Conservation (phyloP, 345 rosid genomes). For the Orychophragmus violaceus region DNA sequence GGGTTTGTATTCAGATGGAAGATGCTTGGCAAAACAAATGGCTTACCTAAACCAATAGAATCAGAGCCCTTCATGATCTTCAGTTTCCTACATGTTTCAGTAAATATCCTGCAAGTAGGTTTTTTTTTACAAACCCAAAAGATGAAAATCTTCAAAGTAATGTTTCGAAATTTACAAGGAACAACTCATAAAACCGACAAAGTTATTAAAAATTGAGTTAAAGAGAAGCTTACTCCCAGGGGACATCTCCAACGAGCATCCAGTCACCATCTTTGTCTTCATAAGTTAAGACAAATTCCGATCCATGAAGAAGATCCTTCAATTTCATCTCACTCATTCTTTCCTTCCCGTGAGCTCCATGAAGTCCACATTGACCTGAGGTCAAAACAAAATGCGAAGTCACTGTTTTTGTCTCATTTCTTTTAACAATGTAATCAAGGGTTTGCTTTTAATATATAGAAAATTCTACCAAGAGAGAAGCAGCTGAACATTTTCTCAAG, state of each 20-base stretch:
- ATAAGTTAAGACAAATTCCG: constrained; percentile 80
- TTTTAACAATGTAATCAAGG: neutral
- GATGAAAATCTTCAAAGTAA: neutral
- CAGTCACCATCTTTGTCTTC: constrained; percentile 93
- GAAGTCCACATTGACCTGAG: constrained; percentile 70
- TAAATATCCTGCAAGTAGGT: constrained; percentile 60
- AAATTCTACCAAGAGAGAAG: constrained; percentile 68
- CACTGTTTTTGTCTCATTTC: neutral
- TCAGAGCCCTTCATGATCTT: constrained; percentile 94
- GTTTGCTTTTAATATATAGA: neutral
- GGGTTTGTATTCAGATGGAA: neutral
- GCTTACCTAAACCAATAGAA: constrained; percentile 80
- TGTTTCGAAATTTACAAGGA: neutral
- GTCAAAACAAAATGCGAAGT: neutral
- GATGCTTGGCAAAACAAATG: neutral
- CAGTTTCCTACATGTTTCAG: constrained; percentile 69
- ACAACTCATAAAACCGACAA: neutral
- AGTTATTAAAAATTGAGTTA: neutral
- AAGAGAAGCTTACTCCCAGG: constrained; percentile 76
- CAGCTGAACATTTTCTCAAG: constrained; percentile 95
- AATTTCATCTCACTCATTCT: constrained; percentile 59
- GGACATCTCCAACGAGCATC: constrained; percentile 99
- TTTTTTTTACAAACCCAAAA: neutral
- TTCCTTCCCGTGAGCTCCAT: constrained; percentile 57
- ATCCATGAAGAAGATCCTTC: constrained; percentile 81